Evolutionary conservation across 345 rosid genomes (phyloP), one percentile per base, ranked within the genome.

Genomic region (Salix purpurea): DNA sequence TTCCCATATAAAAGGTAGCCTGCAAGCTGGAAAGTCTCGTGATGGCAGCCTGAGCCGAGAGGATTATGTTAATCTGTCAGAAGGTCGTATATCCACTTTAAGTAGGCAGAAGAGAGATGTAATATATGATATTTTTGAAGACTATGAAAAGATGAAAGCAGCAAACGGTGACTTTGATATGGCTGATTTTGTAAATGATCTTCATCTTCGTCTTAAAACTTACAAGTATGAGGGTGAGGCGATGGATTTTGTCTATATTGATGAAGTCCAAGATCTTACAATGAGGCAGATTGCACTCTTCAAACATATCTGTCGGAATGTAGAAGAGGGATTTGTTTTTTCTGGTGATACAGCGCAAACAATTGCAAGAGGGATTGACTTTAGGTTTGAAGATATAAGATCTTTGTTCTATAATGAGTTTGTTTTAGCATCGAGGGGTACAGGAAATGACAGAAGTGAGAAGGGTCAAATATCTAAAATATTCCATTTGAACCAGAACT

Each of bases 251-350:
- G 89, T 90, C 48, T 90, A 88, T 54, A 76, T 90, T 19, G 93
- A 90, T 72, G 90, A 90, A 72, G 93, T 90, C 58, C 93, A 90
- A 67, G 93, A 90, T 84, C 89, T 88, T 7, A 83, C 91, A 19
- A 80, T 84, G 87, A 84, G 89, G 16, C 91, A 90, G 67, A 79
- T 88, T 78, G 83, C 86, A 15, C 87, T 90, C 26, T 82, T 88
- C 78, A 85, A 84, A 34, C 75, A 84, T 52, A 67, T 87, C 0
- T 84, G 90, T 71, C 60, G 40, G 50, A 90, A 88, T 67, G 85
- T 79, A 7, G 60, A 62, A 6, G 93, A 83, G 40, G 91, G 93
- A 44, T 86, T 86, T 80, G 87, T 87, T 40, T 88, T 90, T 69
- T 77, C 76, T 14, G 89, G 93, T 1, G 90, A 88, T 72, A 85